A percentile compares a stretch with the other conserved stretches of the same genome.
These are phyloP conservation scores for Phytophthora fragariae DNA, from an alignment of 352 stramenopile genomes.

Conservation along the genomic window DNA sequence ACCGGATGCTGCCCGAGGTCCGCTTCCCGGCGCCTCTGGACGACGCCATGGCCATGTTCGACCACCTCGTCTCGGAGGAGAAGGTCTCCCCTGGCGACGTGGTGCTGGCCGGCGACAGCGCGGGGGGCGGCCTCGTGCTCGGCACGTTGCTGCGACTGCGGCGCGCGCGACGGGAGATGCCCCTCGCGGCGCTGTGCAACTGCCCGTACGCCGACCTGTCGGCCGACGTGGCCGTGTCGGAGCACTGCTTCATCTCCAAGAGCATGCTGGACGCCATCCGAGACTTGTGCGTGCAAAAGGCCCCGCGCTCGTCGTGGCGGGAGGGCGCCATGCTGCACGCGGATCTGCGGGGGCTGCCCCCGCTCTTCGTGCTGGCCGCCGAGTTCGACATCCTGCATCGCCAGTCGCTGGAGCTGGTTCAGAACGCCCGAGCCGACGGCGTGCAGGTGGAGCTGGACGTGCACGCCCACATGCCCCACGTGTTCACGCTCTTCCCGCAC, in stretches of 20 bases:
- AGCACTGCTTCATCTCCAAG: slow-evolving; percentile 61
- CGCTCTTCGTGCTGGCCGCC: slow-evolving; percentile 52
- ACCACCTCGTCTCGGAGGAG: slow-evolving; percentile 46
- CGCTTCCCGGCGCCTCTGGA: slow-evolving; percentile 53
- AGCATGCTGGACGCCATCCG: slow-evolving; percentile 48
- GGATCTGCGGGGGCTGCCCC: slow-evolving; percentile 52
- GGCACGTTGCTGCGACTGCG: slow-evolving; percentile 53
- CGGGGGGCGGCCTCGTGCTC: slow-evolving; percentile 55
- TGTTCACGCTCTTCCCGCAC: slow-evolving; percentile 65
- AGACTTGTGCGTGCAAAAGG: slow-evolving; percentile 37
- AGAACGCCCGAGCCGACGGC: slow-evolving; percentile 40
- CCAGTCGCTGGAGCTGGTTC: slow-evolving; percentile 45
- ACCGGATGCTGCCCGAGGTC: slow-evolving; percentile 64
- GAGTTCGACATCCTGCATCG: slow-evolving; percentile 61
- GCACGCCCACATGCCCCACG: slow-evolving; percentile 64
- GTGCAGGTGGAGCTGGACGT: slow-evolving; percentile 54
- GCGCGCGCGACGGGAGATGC: slow-evolving; percentile 27
- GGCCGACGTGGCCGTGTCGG: slow-evolving; percentile 34
- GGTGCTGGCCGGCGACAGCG: slow-evolving; percentile 62
- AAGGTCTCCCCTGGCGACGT: slow-evolving; percentile 41
- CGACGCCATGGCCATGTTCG: slow-evolving; percentile 56
- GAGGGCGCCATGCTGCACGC: slow-evolving; percentile 49
- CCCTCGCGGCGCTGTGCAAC: slow-evolving; percentile 48
- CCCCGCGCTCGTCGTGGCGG: slow-evolving; percentile 31
- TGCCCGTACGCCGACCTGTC: slow-evolving; percentile 63